Percentiles rank a stretch among this genome's conserved stretches.
Conservation (phyloP, 1,139 yeast genomes). For the Pichia sp. region DNA sequence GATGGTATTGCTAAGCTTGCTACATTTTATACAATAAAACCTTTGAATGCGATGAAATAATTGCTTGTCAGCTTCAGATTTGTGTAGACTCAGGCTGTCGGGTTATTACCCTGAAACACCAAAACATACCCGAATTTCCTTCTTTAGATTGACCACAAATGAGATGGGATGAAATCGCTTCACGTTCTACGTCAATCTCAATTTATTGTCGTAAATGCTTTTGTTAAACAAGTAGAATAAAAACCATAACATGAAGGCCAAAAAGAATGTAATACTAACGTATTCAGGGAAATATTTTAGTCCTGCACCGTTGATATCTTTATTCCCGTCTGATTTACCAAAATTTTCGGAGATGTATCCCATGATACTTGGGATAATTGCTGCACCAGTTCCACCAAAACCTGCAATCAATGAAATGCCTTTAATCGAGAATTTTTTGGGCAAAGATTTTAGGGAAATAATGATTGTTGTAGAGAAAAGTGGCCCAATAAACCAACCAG, state of each 20-base stretch:
- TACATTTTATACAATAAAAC: too few relatives aligned
- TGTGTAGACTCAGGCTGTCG: too few relatives aligned
- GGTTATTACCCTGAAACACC: too few relatives aligned
- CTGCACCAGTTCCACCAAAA: slow-evolving; percentile 76
- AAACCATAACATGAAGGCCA: slow-evolving; percentile 20
- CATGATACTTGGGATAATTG: slow-evolving; percentile 54
- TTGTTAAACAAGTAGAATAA: slow-evolving; percentile 17
- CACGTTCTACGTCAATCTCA: slow-evolving; percentile 8
- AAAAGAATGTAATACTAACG: slow-evolving; percentile 13
- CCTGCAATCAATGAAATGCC: slow-evolving; percentile 77
- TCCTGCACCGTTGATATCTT: slow-evolving; percentile 19
- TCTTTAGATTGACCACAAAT: too few relatives aligned
- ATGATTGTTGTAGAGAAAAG: slow-evolving; percentile 71
- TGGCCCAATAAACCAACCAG: slow-evolving; percentile 74
- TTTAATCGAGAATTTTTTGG: slow-evolving; percentile 50
- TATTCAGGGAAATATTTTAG: slow-evolving; percentile 23
- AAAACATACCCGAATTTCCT: too few relatives aligned
- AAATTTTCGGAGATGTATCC: slow-evolving; percentile 33
- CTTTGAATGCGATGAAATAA: too few relatives aligned
- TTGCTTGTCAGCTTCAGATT: too few relatives aligned
- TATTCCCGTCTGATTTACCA: slow-evolving; percentile 10
- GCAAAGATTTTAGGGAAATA: slow-evolving; percentile 54
- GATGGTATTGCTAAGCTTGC: too few relatives aligned
- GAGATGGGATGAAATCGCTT: too few relatives aligned
- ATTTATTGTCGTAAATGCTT: slow-evolving; percentile 10